Evolutionary conservation across 2,329 filamentous ascomycete genomes (phyloP).

Genomic region (Penicillium sp.): DNA sequence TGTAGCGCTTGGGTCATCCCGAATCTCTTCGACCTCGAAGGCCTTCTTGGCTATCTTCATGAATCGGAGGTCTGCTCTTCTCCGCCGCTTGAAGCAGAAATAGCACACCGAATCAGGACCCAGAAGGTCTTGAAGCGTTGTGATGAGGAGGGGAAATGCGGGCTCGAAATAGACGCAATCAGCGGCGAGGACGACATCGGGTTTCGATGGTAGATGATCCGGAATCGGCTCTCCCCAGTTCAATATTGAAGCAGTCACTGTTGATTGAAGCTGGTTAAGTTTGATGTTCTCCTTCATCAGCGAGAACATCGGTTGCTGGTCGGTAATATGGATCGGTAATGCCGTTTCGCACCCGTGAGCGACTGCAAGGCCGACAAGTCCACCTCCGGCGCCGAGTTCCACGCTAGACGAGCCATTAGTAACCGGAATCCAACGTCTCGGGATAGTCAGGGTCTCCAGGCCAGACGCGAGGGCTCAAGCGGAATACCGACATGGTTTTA

Average conservation of each 20-base stretch:
- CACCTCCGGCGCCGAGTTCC: constrained; percentile 87
- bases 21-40: constrained; percentile 60
- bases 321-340: constrained; percentile 68
- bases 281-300: constrained; percentile 82
- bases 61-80: constrained; percentile 73
- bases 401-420: constrained; percentile 53
- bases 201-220: constrained; percentile 46
- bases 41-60: constrained; percentile 65
- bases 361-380: constrained; percentile 68
- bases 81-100: constrained; percentile 94
- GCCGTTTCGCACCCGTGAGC: constrained; percentile 54
- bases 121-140: constrained; percentile 71
- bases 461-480: background rate
- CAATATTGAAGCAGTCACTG: constrained; percentile 64
- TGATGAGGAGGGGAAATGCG: constrained; percentile 79
- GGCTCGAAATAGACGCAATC: constrained; percentile 98
- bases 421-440: background rate
- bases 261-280: constrained; percentile 66
- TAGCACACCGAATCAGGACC: constrained; percentile 62
- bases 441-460: background rate
- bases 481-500: constrained; percentile 65
- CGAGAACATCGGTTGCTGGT: constrained; percentile 77
- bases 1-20: constrained; percentile 48
- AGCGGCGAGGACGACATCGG: constrained; percentile 82
- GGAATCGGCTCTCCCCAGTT: constrained; percentile 63